Conservation (phyloP, 2,329 filamentous ascomycete genomes). For the Paecilomyces fulvus region DNA sequence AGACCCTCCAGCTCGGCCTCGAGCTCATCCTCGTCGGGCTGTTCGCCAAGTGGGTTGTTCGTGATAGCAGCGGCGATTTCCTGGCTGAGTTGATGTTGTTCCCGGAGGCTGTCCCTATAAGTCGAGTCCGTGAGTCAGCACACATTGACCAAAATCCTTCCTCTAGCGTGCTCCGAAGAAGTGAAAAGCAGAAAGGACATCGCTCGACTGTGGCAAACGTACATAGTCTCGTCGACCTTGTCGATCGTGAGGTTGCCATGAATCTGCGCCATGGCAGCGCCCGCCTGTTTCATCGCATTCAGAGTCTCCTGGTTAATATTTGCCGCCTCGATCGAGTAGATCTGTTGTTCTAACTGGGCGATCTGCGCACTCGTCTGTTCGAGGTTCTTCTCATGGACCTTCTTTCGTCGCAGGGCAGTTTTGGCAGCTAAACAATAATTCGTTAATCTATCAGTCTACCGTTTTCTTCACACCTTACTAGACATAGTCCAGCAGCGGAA, state of each 20-base stretch:
- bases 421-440: conserved; percentile 60
- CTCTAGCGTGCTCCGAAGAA: no score
- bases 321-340: conserved; percentile 92
- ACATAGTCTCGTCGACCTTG: conserved; percentile 94
- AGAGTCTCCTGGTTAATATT: conserved; percentile 98
- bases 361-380: conserved; percentile 89
- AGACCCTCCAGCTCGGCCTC: conserved; percentile 76
- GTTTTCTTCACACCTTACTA: background rate
- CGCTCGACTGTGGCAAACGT: conserved; percentile 32
- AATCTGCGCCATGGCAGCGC: conserved; percentile 85
- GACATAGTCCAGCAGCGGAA: background rate
- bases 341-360: conserved; percentile 85
- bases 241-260: conserved; percentile 85
- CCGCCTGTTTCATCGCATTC: conserved; percentile 84
- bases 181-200: background rate
- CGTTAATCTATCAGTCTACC: background rate
- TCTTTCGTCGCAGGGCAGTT: conserved; percentile 85
- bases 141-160: background rate
- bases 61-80: conserved; percentile 86
- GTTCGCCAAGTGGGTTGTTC: conserved; percentile 56
- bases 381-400: conserved; percentile 82
- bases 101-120: conserved; percentile 73
- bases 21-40: conserved; percentile 76
- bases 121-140: conserved; percentile 5
- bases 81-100: conserved; percentile 87